Evolutionary conservation across 2,329 filamentous ascomycete species (phyloP).

Genomic region (Aspergillus ochraceoroseus): DNA sequence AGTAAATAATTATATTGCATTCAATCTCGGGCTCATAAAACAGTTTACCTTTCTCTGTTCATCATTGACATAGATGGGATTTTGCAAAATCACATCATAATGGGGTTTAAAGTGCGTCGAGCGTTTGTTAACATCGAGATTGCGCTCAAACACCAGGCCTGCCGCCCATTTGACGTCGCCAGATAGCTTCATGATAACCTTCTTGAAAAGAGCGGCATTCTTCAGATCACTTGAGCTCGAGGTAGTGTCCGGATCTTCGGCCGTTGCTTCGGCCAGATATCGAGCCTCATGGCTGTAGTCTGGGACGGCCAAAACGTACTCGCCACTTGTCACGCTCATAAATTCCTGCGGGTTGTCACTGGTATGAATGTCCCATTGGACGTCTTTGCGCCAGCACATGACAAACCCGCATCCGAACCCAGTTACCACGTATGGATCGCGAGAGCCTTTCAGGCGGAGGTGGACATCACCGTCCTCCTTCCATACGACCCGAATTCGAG

Average conservation of each 20-base stretch:
- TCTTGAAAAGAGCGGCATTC: constrained; percentile 84
- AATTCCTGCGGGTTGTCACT: constrained; percentile 86
- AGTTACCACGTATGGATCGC: constrained; percentile 90
- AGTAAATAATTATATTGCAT: too few species aligned
- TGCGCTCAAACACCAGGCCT: constrained; percentile 86
- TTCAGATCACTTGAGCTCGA: constrained; percentile 60
- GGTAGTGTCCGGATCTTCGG: constrained; percentile 55
- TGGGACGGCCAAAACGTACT: constrained; percentile 89
- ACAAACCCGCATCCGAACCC: constrained; percentile 90
- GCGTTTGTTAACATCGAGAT: constrained; percentile 64
- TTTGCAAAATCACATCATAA: constrained; percentile 82
- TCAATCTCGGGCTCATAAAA: too few species aligned
- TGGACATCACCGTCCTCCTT: constrained; percentile 95
- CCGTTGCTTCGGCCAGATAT: constrained; percentile 49
- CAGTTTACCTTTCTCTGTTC: constrained; percentile 49
- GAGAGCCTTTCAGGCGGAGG: constrained; percentile 77
- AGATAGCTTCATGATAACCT: constrained; percentile 97
- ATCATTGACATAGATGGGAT: constrained; percentile 66
- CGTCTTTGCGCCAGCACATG: constrained; percentile 97
- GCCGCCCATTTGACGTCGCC: constrained; percentile 91
- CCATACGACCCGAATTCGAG: constrained; percentile 82
- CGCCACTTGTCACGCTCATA: constrained; percentile 92
- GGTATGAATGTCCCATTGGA: constrained; percentile 77
- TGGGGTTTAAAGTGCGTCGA: constrained; percentile 89
- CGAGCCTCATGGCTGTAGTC: constrained; percentile 87